Evolutionary conservation across 305 asterid species (phyloP), one percentile per base, ranked within the genome.

Genomic region (Rubia peregrina): DNA sequence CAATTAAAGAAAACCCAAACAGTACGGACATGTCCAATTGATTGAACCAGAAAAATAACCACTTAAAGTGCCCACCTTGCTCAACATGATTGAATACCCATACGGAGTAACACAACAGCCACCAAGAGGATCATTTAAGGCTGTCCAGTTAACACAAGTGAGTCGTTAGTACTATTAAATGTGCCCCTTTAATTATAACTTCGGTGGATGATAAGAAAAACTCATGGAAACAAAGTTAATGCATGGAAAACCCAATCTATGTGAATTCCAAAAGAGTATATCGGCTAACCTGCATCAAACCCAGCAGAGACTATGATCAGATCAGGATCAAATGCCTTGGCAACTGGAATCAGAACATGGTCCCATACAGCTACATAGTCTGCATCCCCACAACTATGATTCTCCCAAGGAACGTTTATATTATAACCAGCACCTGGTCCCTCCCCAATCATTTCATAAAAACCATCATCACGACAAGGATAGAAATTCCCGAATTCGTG

Each of bases 281-380:
- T 77, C 75, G 22, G 75, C 88, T 76, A 74, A 94, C 99, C 99
- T 81, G 99, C 97, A 89, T 94, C 99, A 71, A 89, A 94, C 67
- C 99, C 99, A 14, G 98, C 99, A 36, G 98, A 94, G 77, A 94
- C 73, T 21, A 94, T 49, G 59, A 94, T 78, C 79, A 94, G 71
- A 79, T 94, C 94, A 1, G 99, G 99, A 77, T 84, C 67, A 76
- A 94, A 94, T 57, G 87, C 90, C 85, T 89, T 86, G 55, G 95
- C 95, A 76, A 89, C 92, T 62, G 98, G 99, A 75, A 88, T 78
- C 74, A 91, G 74, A 57, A 91, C 69, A 72, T 91, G 96, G 74
- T 94, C 97, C 99, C 99, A 94, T 73, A 81, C 96, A 71, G 97
- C 98, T 75, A 94, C 77, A 83, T 94, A 94, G 82, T 94, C 97